A percentile compares a stretch with the other conserved stretches of the same genome.
Evolutionary conservation across 352 stramenopile species (phyloP).

Genomic region (Phytophthora colocasiae): DNA sequence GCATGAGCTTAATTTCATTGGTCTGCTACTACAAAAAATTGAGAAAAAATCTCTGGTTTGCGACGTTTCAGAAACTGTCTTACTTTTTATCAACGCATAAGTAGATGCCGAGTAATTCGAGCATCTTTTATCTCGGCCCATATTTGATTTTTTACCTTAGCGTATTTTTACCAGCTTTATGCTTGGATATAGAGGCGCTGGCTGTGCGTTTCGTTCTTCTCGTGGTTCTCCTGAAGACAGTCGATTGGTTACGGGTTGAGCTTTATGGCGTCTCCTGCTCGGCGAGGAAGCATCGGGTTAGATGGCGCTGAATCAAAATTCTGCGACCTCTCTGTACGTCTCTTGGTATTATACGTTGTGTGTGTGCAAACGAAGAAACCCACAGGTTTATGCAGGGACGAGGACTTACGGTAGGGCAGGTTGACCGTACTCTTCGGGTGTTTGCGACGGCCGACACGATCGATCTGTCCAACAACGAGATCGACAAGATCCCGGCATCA

Average conservation of each 20-base stretch:
- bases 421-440: slow-evolving; percentile 71
- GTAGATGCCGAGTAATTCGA: too few relatives aligned
- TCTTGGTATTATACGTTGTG: too few relatives aligned
- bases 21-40: too few relatives aligned
- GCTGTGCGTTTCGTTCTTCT: slow-evolving; percentile 16
- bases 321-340: slow-evolving; percentile 69
- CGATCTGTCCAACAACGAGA: slow-evolving; percentile 81
- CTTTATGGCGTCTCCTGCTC: slow-evolving; percentile 35
- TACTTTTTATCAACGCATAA: too few relatives aligned
- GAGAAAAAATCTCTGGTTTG: too few relatives aligned
- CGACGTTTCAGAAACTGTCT: too few relatives aligned
- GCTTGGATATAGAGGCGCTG: slow-evolving; percentile 21
- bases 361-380: neutral
- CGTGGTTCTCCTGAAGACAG: neutral
- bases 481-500: slow-evolving; percentile 62
- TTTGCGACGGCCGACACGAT: slow-evolving; percentile 70
- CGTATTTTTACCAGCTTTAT: slow-evolving; percentile 23
- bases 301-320: slow-evolving; percentile 66
- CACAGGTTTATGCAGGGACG: slow-evolving; percentile 44
- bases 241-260: slow-evolving; percentile 2
- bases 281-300: slow-evolving; percentile 52
- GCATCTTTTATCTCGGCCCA: too few relatives aligned
- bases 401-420: slow-evolving; percentile 56
- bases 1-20: too few relatives aligned
- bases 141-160: too few relatives aligned